Evolutionary conservation across 495 filamentous ascomycete genomes (phyloP), one percentile per base, ranked within the genome.

Genomic region (Lasiosphaeria miniovina): DNA sequence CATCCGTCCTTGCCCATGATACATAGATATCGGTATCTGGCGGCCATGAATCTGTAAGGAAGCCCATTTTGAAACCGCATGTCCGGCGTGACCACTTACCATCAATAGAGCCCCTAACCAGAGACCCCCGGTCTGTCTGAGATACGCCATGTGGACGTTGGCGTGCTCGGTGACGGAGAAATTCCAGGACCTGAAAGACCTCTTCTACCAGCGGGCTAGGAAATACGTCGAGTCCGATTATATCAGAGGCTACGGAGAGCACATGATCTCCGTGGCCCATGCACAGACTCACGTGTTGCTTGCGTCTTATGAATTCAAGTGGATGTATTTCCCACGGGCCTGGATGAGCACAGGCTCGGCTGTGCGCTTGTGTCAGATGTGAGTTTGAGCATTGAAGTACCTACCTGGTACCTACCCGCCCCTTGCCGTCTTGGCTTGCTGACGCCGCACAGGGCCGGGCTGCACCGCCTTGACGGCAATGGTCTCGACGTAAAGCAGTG

Each of bases 241-340:
- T 74, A 86, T 98, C 80, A 96, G 90, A 70, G 93, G 94, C 24
- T 89, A 93, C 65, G 94, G 94, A 41, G 94, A 98, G 71, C 80
- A 83, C 51, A 87, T 91, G 62, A 88, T 98, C 57, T 90, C 86
- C 10, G 76, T 96, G 24, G 88, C 85, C 32, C 86, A 94, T 65
- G 86, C 85, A 40, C 95, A 98, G 72, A 82, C 90, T 3, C 94
- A 95, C 83, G 74, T 86, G 9, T 75, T 99, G 4, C 82, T 96
- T 53, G 82, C 85, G 4, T 83, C 81, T 0, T 97, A 96, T 66
- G 94, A 99, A 69, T 98, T 97, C 70, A 95, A 92, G 74, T 88
- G 90, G 82, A 97, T 99, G 90, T 96, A 90, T 71, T 99, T 99
- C 64, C 94, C 94, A 3, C 80, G 95, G 45, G 95, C 95, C 4